Evolutionary conservation across 306 rosid genomes (phyloP).

Genomic region (Rosa persica): DNA sequence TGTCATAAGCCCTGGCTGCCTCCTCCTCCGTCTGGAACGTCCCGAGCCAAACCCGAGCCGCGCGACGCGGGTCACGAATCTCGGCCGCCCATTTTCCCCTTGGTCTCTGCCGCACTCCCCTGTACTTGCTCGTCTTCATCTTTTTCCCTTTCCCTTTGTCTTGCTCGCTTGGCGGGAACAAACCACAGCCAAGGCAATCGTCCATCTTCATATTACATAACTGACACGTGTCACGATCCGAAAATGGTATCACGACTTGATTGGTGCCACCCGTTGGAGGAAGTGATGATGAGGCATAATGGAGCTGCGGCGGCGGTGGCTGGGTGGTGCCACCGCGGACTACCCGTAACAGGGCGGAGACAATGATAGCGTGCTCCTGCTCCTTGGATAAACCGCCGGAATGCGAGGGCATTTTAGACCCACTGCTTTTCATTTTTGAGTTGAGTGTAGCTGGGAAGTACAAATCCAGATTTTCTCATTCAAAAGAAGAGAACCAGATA

Average conservation of each 20-base stretch:
- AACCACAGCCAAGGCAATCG: conserved; percentile 52
- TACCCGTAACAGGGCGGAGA: conserved; percentile 46
- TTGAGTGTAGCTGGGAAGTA: no score
- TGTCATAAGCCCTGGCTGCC: conserved; percentile 65
- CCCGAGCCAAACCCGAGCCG: conserved; percentile 51
- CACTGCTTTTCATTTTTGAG: no score
- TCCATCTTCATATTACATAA: conserved; percentile 20
- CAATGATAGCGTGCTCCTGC: conserved; percentile 52
- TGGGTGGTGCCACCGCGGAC: conserved; percentile 24
- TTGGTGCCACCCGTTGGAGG: neutral
- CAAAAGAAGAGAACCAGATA: no score
- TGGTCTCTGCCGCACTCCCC: conserved; percentile 9
- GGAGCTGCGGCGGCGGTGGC: neutral
- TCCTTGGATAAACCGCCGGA: conserved; percentile 1
- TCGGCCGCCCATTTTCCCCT: neutral
- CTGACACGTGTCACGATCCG: conserved; percentile 23
- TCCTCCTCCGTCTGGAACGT: conserved; percentile 55
- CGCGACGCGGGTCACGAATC: conserved; percentile 17
- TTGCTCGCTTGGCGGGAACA: neutral
- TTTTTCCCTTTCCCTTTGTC: neutral
- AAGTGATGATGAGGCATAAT: conserved; percentile 15
- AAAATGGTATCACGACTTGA: neutral
- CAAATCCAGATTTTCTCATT: no score
- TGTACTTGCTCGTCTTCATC: conserved; percentile 28
- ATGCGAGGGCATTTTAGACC: neutral